Base-by-base conservation (phyloP, 805 yeast genomes). In the Ogataea pilisensis region DNA sequence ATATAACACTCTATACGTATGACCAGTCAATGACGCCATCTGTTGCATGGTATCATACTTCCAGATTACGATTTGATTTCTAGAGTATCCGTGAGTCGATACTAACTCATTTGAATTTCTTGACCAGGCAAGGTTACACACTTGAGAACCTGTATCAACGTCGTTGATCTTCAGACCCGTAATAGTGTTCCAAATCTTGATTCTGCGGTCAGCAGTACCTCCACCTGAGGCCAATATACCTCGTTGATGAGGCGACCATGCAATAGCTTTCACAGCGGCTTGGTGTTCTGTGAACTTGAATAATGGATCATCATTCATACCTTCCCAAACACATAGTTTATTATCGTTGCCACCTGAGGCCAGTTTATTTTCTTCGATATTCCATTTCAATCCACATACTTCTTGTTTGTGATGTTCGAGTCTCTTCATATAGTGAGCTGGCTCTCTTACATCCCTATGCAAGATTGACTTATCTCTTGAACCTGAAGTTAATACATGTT, bases 291-390 rank as follows among this genome's bases (percentile, higher is more conserved):
- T 69, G 53, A 89, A 84, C 44, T 72, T 81, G 56, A 81, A 76
- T 22, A 87, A 60, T 2, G 99, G 97, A 39, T 70, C 71, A 4
- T 73, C 60, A 39, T 74, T 75, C 34, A 80, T 60, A 1, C 93
- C 95, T 57, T 88, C 95, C 93, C 97, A 93, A 9, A 93, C 84
- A 49, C 76, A 73, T 19, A 93, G 70, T 53, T 77, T 77, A 60
- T 93, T 93, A 64, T 93, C 99, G 59, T 93, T 93, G 34, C 96
- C 95, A 20, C 99, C 99, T 20, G 93, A 82, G 0, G 97, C 99
- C 36, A 93, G 71, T 59, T 86, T 89, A 60, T 91, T 89, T 51
- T 86, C 95, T 41, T 87, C 95, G 5, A 78, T 73, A 55, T 90
- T 90, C 99, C 99, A 93, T 57, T 81, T 81, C 50, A 93, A 72